Conservation (phyloP, 441 rosid species). For the Syzygium malaccense region DNA sequence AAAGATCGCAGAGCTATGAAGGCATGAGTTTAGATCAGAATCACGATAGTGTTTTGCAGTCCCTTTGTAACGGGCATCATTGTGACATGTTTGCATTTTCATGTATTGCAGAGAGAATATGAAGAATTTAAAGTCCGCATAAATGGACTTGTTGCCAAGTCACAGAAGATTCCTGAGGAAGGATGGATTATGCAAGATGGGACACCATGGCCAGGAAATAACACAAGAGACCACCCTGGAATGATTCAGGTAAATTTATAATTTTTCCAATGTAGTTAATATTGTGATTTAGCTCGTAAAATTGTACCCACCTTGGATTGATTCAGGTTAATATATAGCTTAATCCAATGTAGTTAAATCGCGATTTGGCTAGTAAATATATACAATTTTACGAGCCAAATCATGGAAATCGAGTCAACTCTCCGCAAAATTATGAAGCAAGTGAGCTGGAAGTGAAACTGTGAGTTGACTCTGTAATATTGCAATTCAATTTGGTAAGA, state of each 20-base stretch:
- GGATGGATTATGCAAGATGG: conserved; percentile 99
- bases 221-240: conserved; percentile 97
- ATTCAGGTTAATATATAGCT: neutral
- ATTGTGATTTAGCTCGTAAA: neutral
- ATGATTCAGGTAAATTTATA: conserved; percentile 79
- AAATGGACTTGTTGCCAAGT: conserved; percentile 92
- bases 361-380: neutral
- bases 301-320: neutral
- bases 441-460: neutral
- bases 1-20: conserved; percentile 99
- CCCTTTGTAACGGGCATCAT: neutral
- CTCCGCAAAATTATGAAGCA: neutral
- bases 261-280: neutral
- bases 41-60: neutral
- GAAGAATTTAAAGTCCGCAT: conserved; percentile 92
- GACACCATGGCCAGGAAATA: conserved; percentile 99
- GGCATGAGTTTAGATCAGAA: conserved; percentile 27
- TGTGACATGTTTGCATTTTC: neutral
- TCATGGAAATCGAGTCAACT: neutral
- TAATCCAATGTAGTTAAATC: neutral
- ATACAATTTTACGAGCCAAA: neutral
- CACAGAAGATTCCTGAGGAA: conserved; percentile 88
- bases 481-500: neutral
- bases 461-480: neutral
- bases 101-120: conserved; percentile 74